Conservation (phyloP, 768 basidiomycete genomes). For the Hericium erinaceus region DNA sequence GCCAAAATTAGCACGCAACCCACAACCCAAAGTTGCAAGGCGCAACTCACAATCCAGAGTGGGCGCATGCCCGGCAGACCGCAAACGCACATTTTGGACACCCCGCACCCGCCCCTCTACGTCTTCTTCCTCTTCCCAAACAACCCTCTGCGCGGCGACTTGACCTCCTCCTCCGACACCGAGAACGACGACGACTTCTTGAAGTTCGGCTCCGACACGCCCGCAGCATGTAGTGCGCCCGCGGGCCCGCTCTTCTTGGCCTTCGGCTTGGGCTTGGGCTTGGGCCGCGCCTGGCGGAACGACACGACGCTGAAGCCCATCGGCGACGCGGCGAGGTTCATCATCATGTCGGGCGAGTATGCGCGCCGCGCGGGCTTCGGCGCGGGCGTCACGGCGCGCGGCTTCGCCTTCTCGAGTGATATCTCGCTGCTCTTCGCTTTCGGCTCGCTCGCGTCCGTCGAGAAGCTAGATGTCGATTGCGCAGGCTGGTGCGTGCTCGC, state of each 20-base stretch:
- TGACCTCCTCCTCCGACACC: background rate
- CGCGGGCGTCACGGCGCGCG: background rate
- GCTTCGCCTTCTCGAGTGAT: no score
- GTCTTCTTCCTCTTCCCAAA: slow-evolving; percentile 1
- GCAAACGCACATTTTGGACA: no score
- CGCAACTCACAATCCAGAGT: no score
- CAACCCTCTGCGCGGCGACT: slow-evolving; percentile 5
- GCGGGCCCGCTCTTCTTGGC: background rate
- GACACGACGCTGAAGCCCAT: slow-evolving; percentile 2
- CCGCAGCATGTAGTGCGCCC: background rate
- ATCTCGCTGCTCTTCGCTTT: background rate
- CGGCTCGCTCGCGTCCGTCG: background rate
- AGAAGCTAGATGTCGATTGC: background rate
- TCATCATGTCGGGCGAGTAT: background rate
- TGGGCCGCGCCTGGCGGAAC: slow-evolving; percentile 4
- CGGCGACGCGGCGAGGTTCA: background rate
- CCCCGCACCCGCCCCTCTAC: background rate
- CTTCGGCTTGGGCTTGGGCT: background rate
- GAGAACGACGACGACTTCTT: background rate
- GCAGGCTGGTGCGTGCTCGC: background rate
- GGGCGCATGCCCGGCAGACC: no score
- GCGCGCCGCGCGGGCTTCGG: background rate
- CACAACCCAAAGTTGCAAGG: no score
- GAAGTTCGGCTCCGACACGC: slow-evolving; percentile 1
- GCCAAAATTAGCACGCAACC: no score